Conservation (phyloP, 495 filamentous ascomycete genomes). For the Pseudomonodictys pantanalensis region DNA sequence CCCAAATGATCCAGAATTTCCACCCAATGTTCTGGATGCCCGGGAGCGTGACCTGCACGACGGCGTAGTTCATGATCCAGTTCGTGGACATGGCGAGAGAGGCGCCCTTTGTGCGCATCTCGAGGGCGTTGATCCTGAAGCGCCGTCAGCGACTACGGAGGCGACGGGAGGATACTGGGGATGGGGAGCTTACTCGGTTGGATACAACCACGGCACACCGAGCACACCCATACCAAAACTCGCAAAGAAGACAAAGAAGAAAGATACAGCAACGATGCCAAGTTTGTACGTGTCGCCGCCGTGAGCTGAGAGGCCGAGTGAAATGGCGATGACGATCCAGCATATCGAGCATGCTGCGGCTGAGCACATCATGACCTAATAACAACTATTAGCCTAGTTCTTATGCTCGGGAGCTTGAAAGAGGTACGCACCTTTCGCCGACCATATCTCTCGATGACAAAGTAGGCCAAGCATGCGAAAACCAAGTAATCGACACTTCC, state of each 20-base stretch:
- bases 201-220: constrained; percentile 39
- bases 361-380: constrained; percentile 38
- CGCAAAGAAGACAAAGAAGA: constrained; percentile 36
- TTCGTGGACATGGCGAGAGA: constrained; percentile 36
- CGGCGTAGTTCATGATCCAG: constrained; percentile 31
- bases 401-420: neutral
- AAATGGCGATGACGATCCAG: constrained; percentile 39
- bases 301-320: constrained; percentile 29
- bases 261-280: constrained; percentile 37
- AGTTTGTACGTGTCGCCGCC: constrained; percentile 35
- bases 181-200: constrained; percentile 13
- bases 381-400: neutral
- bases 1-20: constrained; percentile 42
- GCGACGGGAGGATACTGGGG: neutral
- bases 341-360: constrained; percentile 37
- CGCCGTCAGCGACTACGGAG: neutral
- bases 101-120: constrained; percentile 39
- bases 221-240: constrained; percentile 40
- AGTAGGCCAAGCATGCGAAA: constrained; percentile 38
- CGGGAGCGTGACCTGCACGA: constrained; percentile 38
- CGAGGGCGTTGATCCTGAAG: constrained; percentile 36
- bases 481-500: constrained; percentile 39
- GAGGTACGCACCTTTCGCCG: constrained; percentile 2
- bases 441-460: constrained; percentile 37
- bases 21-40: constrained; percentile 38